Evolutionary conservation across 2,329 filamentous ascomycete genomes (phyloP), one percentile per base, ranked within the genome.

Genomic region (Aspergillus niger): DNA sequence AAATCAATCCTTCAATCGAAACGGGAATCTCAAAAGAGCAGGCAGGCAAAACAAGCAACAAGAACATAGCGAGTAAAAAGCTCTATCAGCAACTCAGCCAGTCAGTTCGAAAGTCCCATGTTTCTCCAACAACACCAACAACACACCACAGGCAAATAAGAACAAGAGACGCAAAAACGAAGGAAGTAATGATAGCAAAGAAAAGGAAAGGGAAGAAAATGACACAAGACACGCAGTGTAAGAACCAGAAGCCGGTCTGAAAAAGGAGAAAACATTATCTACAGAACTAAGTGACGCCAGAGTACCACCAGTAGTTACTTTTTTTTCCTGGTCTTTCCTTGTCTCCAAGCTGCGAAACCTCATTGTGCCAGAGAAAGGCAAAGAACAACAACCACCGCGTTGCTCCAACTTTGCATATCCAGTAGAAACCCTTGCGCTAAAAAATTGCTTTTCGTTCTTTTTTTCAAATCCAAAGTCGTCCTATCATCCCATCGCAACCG

Each of bases 61-160:
- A 26, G 5, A 24, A 57, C 57, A 20, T 56, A 55, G 41, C 60
- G 55, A 60, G 49, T 62, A 54, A 52, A 28, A 64, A 62, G 57
- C 57, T 70, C 67, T 73, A 72, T 73, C 63, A 69, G 65, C 64
- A 66, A 60, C 32, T 36, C 32, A 13, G 11, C 32, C 32, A 36
- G 43, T 26, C 54, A 62, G 43, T 59, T 39, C 44, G 36, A 62
- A 59, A 50, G 55, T 62, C 51, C 43, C 48, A 38, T 57, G 57
- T 67, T 36, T 63, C 53, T 59, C 63, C 57, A 56, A 49, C 41
- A 65, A 65, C 65, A 62, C 20, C 20, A 20, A 20, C 20, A 20
- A 20, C 20, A 20, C 20, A 20, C 64, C 64, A 54, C 53, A 17
- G 24, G 58, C 55, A 43, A 58, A 58, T 43, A 24, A 59, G 55